Evolutionary conservation across 2,329 filamentous ascomycete genomes (phyloP).

Genomic region (Dothideomycetes sp.): DNA sequence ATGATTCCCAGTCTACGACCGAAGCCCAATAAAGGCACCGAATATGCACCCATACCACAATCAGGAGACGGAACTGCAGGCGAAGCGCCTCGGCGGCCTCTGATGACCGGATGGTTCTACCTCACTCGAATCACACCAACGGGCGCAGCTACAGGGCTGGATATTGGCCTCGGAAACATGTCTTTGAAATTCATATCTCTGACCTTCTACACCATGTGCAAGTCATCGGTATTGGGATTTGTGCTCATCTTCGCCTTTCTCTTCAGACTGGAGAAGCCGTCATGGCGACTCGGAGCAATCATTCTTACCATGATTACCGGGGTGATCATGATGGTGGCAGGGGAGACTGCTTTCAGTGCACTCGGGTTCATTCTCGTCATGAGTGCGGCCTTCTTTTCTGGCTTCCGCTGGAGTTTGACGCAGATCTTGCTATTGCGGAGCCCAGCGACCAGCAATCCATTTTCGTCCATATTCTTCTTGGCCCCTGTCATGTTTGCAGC

Average conservation of each 20-base stretch:
- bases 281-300: slow-evolving; percentile 74
- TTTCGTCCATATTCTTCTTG: slow-evolving; percentile 95
- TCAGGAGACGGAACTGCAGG: slow-evolving; percentile 4
- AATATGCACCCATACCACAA: slow-evolving; percentile 15
- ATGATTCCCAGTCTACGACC: slow-evolving; percentile 68
- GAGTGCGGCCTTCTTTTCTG: slow-evolving; percentile 85
- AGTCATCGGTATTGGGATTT: slow-evolving; percentile 91
- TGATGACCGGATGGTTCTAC: slow-evolving; percentile 88
- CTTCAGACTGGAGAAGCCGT: slow-evolving; percentile 82
- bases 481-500: slow-evolving; percentile 91
- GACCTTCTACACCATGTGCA: slow-evolving; percentile 99
- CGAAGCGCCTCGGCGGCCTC: slow-evolving; percentile 39
- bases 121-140: slow-evolving; percentile 85
- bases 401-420: slow-evolving; percentile 96
- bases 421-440: slow-evolving; percentile 92
- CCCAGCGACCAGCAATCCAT: slow-evolving; percentile 90
- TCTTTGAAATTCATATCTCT: slow-evolving; percentile 92
- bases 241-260: slow-evolving; percentile 91
- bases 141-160: slow-evolving; percentile 82
- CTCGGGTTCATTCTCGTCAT: slow-evolving; percentile 89
- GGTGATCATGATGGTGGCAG: slow-evolving; percentile 96
- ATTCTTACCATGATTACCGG: slow-evolving; percentile 87
- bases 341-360: slow-evolving; percentile 80
- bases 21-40: slow-evolving; percentile 17
- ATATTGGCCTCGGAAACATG: slow-evolving; percentile 93